phyloP scores from a whole-genome alignment of 2,329 filamentous ascomycete species.

The Aspergillus sp. region DNA sequence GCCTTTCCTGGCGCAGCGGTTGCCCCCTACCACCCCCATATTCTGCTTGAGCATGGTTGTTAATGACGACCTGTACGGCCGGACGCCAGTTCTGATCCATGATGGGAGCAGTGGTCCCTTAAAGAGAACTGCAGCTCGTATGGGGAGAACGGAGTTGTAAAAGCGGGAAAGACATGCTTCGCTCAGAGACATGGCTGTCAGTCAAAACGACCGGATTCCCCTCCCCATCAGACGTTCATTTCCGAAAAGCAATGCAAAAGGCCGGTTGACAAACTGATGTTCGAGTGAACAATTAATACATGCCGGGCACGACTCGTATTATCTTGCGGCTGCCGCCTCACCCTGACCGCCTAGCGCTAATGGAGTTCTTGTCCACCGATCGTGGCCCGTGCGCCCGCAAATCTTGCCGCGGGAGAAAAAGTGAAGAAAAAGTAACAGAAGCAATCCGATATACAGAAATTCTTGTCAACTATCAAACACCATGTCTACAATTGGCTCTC shows the following conservation, averaged over 20 bases:
- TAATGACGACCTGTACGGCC: constrained; percentile 45
- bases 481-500: constrained; percentile 87
- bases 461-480: constrained; percentile 1
- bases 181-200: constrained; percentile 36
- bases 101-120: constrained; percentile 25
- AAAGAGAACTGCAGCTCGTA: constrained; percentile 21
- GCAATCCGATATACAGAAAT: neutral
- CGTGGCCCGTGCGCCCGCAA: constrained; percentile 19
- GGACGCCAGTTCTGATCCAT: constrained; percentile 44
- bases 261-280: constrained; percentile 8
- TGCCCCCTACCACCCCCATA: constrained; percentile 27
- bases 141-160: constrained; percentile 21
- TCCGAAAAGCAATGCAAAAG: constrained; percentile 11
- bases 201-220: constrained; percentile 15
- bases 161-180: constrained; percentile 26
- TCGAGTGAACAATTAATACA: constrained; percentile 19
- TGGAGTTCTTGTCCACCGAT: constrained; percentile 14
- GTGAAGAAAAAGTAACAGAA: constrained; percentile 21
- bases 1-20: constrained; percentile 29
- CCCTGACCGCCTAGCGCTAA: constrained; percentile 28
- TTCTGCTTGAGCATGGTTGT: constrained; percentile 31
- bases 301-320: constrained; percentile 22
- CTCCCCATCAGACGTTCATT: constrained; percentile 15
- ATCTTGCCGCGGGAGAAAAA: constrained; percentile 22
- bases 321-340: constrained; percentile 23